Base-by-base conservation (phyloP, 2,329 filamentous ascomycete species). In the Didymella sp. region DNA sequence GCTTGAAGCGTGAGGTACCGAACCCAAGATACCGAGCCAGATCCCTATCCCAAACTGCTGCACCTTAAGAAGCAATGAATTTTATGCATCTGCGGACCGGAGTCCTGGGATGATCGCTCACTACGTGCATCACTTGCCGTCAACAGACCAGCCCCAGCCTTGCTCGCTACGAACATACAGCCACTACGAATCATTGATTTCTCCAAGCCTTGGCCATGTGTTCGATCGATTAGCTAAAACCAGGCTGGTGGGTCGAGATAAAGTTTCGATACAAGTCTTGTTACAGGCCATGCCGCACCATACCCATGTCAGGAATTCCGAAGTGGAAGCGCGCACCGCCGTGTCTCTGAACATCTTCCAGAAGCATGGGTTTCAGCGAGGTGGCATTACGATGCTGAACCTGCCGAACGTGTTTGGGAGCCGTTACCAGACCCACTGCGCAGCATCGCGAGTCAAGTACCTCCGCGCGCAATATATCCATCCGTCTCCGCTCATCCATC, bases 261-360 rank as follows among this genome's bases (percentile, higher is more conserved):
- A 40, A 48, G 50, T 58, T 58, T 58, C 46, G 51, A 54, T 31
- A 54, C 46, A 52, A 19, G 28, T 37, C 15, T 35, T 54, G 50
- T 51, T 47, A 51, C 56, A 58, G 30, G 42, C 25, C 42, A 30
- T 49, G 56, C 42, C 51, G 51, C 56, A 58, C 56, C 50, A 58
- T 54, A 38, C 35, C 35, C 37, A 25, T 31, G 41, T 47, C 46
- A 51, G 28, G 11, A 30, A 22, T 24, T 35, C 11, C 41, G 8
- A 31, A 15, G 24, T 54, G 35, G 33, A 49, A 45, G 45, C 41
- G 15, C 35, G 17, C 35, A 27, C 42, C 42, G 33, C 35, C 56
- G 56, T 30, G 25, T 47, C 41, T 41, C 42, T 46, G 33, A 25
- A 24, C 9, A n/a, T 37, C 21, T 54, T 54, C 51, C 46, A 58